A percentile compares a stretch with the other conserved stretches of the same genome.
phyloP scores from a whole-genome alignment of 805 yeast species.

The Lipomyces anomalus region DNA sequence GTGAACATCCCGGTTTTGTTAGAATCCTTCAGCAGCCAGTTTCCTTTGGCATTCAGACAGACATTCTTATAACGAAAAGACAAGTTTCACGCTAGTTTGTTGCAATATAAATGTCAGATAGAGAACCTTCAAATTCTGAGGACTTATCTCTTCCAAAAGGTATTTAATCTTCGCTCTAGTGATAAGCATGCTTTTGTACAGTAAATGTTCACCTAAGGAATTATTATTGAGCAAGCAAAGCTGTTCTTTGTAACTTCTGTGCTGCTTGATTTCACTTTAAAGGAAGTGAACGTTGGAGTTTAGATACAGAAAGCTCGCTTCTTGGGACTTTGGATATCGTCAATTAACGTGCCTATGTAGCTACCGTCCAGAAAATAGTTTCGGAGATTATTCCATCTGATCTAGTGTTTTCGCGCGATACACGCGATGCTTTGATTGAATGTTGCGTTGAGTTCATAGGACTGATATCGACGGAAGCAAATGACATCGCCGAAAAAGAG shows the following conservation, averaged over 20 bases:
- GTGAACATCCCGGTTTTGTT: too few relatives aligned
- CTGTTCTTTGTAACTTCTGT: too few relatives aligned
- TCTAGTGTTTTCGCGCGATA: slow-evolving; percentile 82
- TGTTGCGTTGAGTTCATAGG: slow-evolving; percentile 94
- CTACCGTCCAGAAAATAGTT: slow-evolving; percentile 93
- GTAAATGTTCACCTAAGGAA: neutral
- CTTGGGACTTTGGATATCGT: too few relatives aligned
- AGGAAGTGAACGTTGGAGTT: too few relatives aligned
- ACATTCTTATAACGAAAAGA: too few relatives aligned
- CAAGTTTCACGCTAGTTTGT: too few relatives aligned
- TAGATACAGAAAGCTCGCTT: too few relatives aligned
- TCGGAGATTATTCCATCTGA: slow-evolving; percentile 87
- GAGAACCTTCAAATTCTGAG: slow-evolving; percentile 29
- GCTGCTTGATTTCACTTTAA: too few relatives aligned
- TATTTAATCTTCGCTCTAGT: slow-evolving; percentile 21
- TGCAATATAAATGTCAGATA: slow-evolving; percentile 29
- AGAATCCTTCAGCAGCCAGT: too few relatives aligned
- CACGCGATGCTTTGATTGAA: slow-evolving; percentile 90
- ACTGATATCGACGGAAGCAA: slow-evolving; percentile 88
- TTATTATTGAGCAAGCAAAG: too few relatives aligned
- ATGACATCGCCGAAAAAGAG: slow-evolving; percentile 94
- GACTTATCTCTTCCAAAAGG: slow-evolving; percentile 44
- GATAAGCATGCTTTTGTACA: neutral
- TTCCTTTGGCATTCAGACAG: too few relatives aligned
- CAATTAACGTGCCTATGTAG: too few relatives aligned